phyloP scores from a whole-genome alignment of 306 rosid genomes.

The Acacia crassicarpa region DNA sequence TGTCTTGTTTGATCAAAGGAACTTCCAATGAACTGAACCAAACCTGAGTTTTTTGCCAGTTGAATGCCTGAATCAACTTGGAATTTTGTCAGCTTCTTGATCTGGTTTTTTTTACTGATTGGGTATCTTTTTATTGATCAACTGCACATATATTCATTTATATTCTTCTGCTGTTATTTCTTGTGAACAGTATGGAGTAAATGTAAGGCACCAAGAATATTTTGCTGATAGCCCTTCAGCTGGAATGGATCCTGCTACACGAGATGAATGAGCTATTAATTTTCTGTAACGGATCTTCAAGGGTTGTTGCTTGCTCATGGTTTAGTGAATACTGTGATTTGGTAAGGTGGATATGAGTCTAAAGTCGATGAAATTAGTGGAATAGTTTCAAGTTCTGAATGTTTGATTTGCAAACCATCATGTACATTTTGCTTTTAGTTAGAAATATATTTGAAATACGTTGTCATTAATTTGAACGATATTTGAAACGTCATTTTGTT shows the following conservation, averaged over 20 bases:
- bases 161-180: neutral
- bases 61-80: neutral
- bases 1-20: neutral
- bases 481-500: neutral
- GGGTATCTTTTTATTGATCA: neutral
- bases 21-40: neutral
- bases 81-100: slow-evolving; percentile 10
- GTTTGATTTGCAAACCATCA: neutral
- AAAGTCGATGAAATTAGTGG: slow-evolving; percentile 8
- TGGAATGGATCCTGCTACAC: slow-evolving; percentile 83
- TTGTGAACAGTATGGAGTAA: slow-evolving; percentile 61
- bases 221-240: slow-evolving; percentile 93
- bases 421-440: neutral
- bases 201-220: slow-evolving; percentile 95
- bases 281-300: neutral
- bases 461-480: slow-evolving; percentile 15
- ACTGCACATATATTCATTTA: neutral
- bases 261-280: slow-evolving; percentile 71
- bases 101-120: neutral
- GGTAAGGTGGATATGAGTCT: slow-evolving; percentile 1
- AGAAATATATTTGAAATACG: neutral
- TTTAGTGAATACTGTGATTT: neutral
- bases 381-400: slow-evolving; percentile 1
- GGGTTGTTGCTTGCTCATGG: slow-evolving; percentile 24
- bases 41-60: neutral